These are phyloP conservation scores for Eimeria falciformis DNA, from an alignment of 169 alveolate species.

Conservation along the genomic window DNA sequence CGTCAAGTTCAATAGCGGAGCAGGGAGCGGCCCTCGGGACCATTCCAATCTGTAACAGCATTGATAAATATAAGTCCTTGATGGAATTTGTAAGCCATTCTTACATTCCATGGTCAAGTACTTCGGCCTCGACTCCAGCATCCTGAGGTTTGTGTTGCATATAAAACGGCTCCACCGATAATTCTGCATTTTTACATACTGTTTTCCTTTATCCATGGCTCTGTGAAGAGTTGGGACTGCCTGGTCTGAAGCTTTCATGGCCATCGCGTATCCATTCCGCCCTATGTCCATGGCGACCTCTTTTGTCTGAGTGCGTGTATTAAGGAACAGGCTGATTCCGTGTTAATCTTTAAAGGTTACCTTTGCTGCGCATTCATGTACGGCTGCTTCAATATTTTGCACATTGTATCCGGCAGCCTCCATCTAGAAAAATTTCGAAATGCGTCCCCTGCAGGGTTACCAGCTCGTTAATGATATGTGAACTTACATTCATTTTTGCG, in stretches of 20 bases:
- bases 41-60: slow-evolving; percentile 44
- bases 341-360: not conserved
- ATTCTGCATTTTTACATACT: slow-evolving; percentile 35
- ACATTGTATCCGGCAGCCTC: slow-evolving; percentile 69
- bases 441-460: not conserved
- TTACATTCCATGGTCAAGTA: slow-evolving; percentile 55
- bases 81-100: not conserved
- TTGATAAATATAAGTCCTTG: not conserved
- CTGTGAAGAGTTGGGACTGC: slow-evolving; percentile 55
- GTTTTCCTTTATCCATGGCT: slow-evolving; percentile 62
- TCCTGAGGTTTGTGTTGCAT: not conserved
- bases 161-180: not conserved
- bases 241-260: slow-evolving; percentile 50
- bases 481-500: slow-evolving; percentile 52
- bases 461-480: not conserved
- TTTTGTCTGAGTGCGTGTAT: slow-evolving; percentile 7
- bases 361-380: slow-evolving; percentile 61
- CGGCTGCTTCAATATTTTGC: slow-evolving; percentile 38
- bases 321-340: not conserved
- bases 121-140: slow-evolving; percentile 54
- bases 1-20: slow-evolving; percentile 42
- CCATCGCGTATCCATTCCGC: slow-evolving; percentile 32
- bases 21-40: slow-evolving; percentile 59
- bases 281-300: slow-evolving; percentile 58
- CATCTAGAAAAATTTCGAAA: not conserved